These are phyloP conservation scores for Dunaliella sp. DNA, from an alignment of 139 green algal species.

Conservation along the genomic window DNA sequence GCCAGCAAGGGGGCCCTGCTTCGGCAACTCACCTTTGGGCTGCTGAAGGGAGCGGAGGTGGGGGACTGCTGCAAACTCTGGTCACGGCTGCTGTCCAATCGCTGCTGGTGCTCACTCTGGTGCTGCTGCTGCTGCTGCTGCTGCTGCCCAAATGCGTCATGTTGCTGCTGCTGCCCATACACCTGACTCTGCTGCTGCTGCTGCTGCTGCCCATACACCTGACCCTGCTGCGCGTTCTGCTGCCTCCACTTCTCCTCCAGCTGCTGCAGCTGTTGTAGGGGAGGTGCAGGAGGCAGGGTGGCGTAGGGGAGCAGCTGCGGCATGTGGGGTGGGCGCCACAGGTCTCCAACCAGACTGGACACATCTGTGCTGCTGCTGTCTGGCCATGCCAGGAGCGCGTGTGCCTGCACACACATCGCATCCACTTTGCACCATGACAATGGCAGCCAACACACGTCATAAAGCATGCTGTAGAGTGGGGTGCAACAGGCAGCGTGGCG, in stretches of 20 bases:
- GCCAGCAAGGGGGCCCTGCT: no score
- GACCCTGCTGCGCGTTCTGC: not conserved
- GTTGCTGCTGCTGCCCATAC: not conserved
- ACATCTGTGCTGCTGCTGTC: not conserved
- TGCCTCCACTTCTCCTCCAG: not conserved
- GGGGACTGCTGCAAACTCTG: not conserved
- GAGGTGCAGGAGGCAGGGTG: not conserved
- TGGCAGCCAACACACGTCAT: no score
- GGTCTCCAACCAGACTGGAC: not conserved
- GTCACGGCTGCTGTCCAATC: no score
- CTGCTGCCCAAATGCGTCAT: not conserved
- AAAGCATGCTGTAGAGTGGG: no score
- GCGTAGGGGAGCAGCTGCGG: not conserved
- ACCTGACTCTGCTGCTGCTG: not conserved
- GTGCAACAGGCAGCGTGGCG: not conserved
- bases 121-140: slow-evolving; percentile 14
- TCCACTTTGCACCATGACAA: no score
- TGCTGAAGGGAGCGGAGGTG: not conserved
- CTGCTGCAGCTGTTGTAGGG: not conserved
- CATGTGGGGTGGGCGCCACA: not conserved
- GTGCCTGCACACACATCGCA: no score
- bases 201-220: not conserved
- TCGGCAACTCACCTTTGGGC: not conserved
- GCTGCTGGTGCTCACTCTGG: not conserved
- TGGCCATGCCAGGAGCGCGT: not conserved